These are phyloP conservation scores for Pestalotiopsis sp. DNA, from an alignment of 2,329 filamentous ascomycete genomes.

Conservation along the genomic window DNA sequence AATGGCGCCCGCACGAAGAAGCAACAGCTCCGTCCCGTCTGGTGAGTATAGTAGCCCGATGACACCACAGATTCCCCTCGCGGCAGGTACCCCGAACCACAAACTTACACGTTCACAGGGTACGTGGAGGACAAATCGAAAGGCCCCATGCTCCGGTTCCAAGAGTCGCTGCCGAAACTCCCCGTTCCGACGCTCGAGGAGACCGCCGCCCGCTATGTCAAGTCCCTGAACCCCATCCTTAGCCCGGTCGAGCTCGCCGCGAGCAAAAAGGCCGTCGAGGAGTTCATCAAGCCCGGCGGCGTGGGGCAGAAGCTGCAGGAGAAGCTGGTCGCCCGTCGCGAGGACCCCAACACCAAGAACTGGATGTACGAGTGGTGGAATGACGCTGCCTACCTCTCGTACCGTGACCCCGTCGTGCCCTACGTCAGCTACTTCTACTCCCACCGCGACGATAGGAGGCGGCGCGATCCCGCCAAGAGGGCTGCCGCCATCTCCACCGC, in stretches of 20 bases:
- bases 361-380: conserved; percentile 99
- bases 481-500: conserved; percentile 88
- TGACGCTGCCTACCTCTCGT: conserved; percentile 85
- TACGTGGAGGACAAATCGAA: conserved; percentile 81
- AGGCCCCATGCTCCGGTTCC: conserved; percentile 80
- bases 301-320: conserved; percentile 84
- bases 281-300: conserved; percentile 87
- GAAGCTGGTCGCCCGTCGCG: conserved; percentile 77
- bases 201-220: conserved; percentile 79
- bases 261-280: conserved; percentile 82
- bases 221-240: conserved; percentile 76
- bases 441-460: conserved; percentile 87
- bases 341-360: conserved; percentile 82
- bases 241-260: conserved; percentile 68
- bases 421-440: conserved; percentile 99
- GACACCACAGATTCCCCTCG: neutral
- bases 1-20: conserved; percentile 59
- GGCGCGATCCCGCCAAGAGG: conserved; percentile 87
- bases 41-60: conserved; percentile 38
- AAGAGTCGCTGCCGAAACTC: conserved; percentile 80
- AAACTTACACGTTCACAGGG: conserved; percentile 46
- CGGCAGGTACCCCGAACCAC: neutral
- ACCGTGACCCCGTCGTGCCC: conserved; percentile 93
- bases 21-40: conserved; percentile 59
- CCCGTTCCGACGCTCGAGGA: conserved; percentile 83